Evolutionary conservation across 495 filamentous ascomycete genomes (phyloP), one percentile per base, ranked within the genome.

Genomic region (Penicillium malachiteum): DNA sequence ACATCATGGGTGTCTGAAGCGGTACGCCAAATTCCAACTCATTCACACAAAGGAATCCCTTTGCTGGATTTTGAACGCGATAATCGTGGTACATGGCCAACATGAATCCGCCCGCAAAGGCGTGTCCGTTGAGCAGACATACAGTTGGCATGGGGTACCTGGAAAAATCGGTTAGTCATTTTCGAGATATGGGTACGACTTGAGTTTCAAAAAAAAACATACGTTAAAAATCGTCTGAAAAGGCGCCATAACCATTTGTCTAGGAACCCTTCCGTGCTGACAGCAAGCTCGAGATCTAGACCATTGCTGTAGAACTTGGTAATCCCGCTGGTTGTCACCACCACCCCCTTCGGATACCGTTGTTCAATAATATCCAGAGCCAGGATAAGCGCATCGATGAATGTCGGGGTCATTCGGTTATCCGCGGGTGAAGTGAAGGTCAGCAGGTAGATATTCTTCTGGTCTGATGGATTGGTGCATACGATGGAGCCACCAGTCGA

Each of bases 31-130:
- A 85, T 10, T 91, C 87, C 3, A 92, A 71, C 69, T 92, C 90
- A 64, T 92, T 92, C 42, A 92, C 63, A 66, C 89, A 92, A 11
- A 87, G 67, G 67, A 84, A 91, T 1, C 89, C 89, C 31, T 79
- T 78, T 3, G 73, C 26, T 0, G 85, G 82, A 60, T 88, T 89
- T 77, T 87, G 84, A 58, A 91, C 71, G 3, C 89, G 82, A 68
- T 92, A 93, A 69, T 93, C 89, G 74, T 91, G 88, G 69, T 88
- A 84, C 87, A 91, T 90, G 46, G 88, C 85, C 7, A 89, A 69
- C 86, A 93, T 91, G 56, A 91, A 72, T 32, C 87, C 89, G 35
- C 80, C 89, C 13, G 89, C 89, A 66, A 92, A 93, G 48, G 84
- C 84, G 66, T 93, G 89, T n/a, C 89, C 89, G 51, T 90, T 90